A percentile compares a stretch with the other conserved stretches of the same genome.
Evolutionary conservation across 1,284 basidiomycete genomes (phyloP).

Genomic region (Apiotrichum porosum): DNA sequence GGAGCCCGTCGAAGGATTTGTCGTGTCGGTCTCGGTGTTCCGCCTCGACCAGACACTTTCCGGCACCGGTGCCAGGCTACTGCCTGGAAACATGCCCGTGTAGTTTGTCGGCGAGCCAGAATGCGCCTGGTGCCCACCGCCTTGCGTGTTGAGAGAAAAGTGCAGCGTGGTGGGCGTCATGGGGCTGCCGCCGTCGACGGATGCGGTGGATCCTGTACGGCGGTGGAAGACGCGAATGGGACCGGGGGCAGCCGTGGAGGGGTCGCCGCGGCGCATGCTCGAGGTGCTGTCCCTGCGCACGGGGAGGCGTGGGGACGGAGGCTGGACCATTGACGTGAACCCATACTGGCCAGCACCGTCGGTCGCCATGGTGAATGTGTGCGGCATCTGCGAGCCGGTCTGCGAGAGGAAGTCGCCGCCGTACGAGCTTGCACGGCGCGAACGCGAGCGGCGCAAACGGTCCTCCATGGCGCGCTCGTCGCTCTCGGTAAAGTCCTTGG

Average conservation of each 20-base stretch:
- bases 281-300: too few species aligned
- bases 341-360: not conserved
- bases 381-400: constrained; percentile 4
- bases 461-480: constrained; percentile 42
- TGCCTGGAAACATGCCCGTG: too few species aligned
- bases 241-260: too few species aligned
- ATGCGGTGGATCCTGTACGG: too few species aligned
- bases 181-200: not conserved
- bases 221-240: too few species aligned
- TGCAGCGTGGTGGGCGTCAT: not conserved
- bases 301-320: not conserved
- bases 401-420: constrained; percentile 3
- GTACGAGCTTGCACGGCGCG: constrained; percentile 2
- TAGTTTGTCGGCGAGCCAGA: too few species aligned
- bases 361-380: constrained; percentile 5
- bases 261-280: too few species aligned
- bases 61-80: too few species aligned
- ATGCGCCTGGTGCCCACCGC: too few species aligned
- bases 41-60: too few species aligned
- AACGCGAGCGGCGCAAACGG: constrained; percentile 14
- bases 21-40: too few species aligned
- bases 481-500: constrained; percentile 40
- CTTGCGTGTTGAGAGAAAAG: not conserved
- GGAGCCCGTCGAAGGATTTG: too few species aligned
- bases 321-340: not conserved